Base-by-base conservation (phyloP, 345 rosid species). In the Microcos paniculata region DNA sequence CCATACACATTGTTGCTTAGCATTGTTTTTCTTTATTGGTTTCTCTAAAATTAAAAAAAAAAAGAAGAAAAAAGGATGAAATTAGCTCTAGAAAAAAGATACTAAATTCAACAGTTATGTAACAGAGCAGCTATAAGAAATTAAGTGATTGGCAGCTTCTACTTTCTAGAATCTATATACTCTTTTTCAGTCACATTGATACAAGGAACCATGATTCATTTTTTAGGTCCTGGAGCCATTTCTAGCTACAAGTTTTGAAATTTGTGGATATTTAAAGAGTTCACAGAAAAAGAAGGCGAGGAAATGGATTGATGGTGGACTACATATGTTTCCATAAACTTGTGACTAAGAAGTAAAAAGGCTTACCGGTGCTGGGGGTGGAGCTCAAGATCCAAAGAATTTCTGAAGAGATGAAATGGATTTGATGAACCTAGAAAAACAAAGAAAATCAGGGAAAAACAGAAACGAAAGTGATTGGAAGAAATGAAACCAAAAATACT, bases 261-360 rank as follows among this genome's bases (percentile, higher is more conserved):
- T n/a, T 83, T 94, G 73, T 94, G 98, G 97, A 92, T 94, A 88
- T 90, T 94, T 82, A 94, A 93, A 53, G 98, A 92, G 79, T 96
- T 94, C 67, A 90, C 93, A 51, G 92, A 88, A 79, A 84, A 85
- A 66, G 94, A 89, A 80, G 88, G 98, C 86, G 80, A 88, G 73
- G 70, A 94, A 90, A 84, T 82, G 90, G 78, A 82, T 80, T 64
- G 97, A 89, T 73, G 94, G 94, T 35, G 98, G 97, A 74, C 89
- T 94, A n/a, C n/a, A 35, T 35, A 35, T 35, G 40, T 35, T 35
- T 35, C 40, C 6, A 35, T 35, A 35, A 3, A 35, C 6, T 3
- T 35, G 38, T 35, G 5, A 35, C 38, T 35, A 35, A 35, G 38
- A 2, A 35, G 2, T n/a, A n/a, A 35, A 5, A 2, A 35, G 38